Base-by-base conservation (phyloP, 345 rosid genomes). In the Melaleuca quinquenervia region DNA sequence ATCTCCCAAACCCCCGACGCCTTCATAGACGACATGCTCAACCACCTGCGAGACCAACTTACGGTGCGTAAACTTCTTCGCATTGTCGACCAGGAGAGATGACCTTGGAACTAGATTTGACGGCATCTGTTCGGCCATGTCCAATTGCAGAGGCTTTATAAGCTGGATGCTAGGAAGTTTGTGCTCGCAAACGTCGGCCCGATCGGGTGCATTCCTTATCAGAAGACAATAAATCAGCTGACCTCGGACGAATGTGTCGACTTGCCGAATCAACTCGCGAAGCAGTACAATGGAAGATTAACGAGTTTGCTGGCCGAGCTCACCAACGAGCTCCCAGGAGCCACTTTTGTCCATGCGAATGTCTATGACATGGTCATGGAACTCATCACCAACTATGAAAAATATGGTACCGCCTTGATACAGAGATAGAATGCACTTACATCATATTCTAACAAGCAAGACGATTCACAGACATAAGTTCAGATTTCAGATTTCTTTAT, bases 121-220 rank as follows among this genome's bases (percentile, higher is more conserved):
- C 45, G 18, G 78, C 78, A 70, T 70, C 48, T 32, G 78, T 8
- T 20, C 9, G 52, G 16, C 53, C 85, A 3, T n/a, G 29, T 85
- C 84, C 84, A 16, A 55, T 70, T 75, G 55, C 95, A 96, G 99
- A 93, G 99, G 84, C 92, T 97, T 18, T 97, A 97, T 87, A 88
- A 86, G 74, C 55, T 97, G 88, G 99, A 92, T 83, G 99, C 94
- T 49, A 86, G 98, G 83, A 96, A 96, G 86, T 96, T 96, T 86
- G 96, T 96, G 87, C 86, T 95, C 10, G 98, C 95, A 11, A 97
- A 97, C 50, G 98, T 95, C 1, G 99, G 96, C n/a, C 98, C 99
- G 0, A 93, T 96, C 13, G 99, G 99, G 3, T 97, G 99, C 90
- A 95, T 97, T 78, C 99, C 99, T 0, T 95, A 96, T 87, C 99